These are phyloP conservation scores for Blastobotrys mokoenaii DNA, from an alignment of 805 yeast species.

Conservation along the genomic window DNA sequence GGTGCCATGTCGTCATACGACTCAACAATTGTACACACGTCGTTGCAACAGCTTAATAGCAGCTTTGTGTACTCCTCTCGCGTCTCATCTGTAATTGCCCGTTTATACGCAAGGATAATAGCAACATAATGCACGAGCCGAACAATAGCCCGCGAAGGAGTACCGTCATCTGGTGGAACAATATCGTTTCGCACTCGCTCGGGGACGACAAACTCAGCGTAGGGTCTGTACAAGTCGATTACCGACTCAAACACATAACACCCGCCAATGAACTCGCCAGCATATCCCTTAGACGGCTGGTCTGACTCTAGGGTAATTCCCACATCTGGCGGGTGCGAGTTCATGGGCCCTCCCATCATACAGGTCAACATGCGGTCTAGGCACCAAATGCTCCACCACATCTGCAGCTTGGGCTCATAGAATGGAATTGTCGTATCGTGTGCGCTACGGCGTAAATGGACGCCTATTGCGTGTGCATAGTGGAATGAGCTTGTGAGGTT, in stretches of 20 bases:
- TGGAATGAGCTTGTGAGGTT: slow-evolving; percentile 29
- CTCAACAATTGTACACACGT: slow-evolving; percentile 12
- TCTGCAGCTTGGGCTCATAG: background rate
- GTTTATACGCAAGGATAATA: slow-evolving; percentile 23
- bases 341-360: slow-evolving; percentile 29
- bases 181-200: background rate
- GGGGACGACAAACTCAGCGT: background rate
- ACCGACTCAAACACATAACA: slow-evolving; percentile 28
- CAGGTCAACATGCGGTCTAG: slow-evolving; percentile 30
- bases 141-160: slow-evolving; percentile 13
- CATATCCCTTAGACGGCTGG: slow-evolving; percentile 18
- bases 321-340: slow-evolving; percentile 29
- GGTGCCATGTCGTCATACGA: slow-evolving; percentile 19
- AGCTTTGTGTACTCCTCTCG: background rate
- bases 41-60: slow-evolving; percentile 13
- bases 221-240: slow-evolving; percentile 31
- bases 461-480: slow-evolving; percentile 30
- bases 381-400: slow-evolving; percentile 33
- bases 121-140: slow-evolving; percentile 20
- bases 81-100: slow-evolving; percentile 8
- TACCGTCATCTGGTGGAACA: slow-evolving; percentile 2
- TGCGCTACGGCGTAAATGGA: slow-evolving; percentile 21
- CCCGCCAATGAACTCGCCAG: slow-evolving; percentile 17
- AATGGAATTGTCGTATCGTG: background rate
- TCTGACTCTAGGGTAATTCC: slow-evolving; percentile 19